Percentiles rank a stretch among this genome's conserved stretches.
Conservation (phyloP, 495 filamentous ascomycete genomes). For the Penicillium roqueforti region DNA sequence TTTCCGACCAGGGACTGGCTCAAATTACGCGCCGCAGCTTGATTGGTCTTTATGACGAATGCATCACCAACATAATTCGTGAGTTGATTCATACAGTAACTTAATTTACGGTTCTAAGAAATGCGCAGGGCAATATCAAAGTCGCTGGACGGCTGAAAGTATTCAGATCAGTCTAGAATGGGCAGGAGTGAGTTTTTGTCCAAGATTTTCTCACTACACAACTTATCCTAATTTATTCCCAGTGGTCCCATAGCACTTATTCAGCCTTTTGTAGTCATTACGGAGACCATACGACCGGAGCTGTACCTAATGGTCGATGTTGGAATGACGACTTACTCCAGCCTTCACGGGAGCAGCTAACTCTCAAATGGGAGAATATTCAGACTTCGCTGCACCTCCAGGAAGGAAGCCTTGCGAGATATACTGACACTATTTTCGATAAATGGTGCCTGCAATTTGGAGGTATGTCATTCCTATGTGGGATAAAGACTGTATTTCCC, state of each 20-base stretch:
- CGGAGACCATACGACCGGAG: conserved; percentile 15
- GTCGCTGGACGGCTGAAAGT: conserved; percentile 8
- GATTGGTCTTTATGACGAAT: too few relatives aligned
- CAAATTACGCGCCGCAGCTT: too few relatives aligned
- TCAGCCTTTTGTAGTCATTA: conserved; percentile 23
- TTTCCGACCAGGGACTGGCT: background rate
- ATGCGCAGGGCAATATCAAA: conserved; percentile 1
- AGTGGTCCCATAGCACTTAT: conserved; percentile 27
- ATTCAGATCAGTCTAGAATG: conserved; percentile 17
- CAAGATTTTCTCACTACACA: background rate
- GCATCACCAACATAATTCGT: too few relatives aligned
- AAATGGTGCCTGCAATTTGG: conserved; percentile 4
- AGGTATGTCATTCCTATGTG: background rate
- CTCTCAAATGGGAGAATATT: background rate
- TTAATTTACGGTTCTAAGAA: too few relatives aligned
- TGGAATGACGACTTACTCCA: conserved; percentile 23
- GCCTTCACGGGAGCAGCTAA: background rate
- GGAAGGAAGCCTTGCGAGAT: background rate
- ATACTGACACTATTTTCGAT: background rate
- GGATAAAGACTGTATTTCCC: too few relatives aligned
- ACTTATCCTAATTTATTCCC: background rate
- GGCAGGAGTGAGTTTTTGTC: conserved; percentile 22
- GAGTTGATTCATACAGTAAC: too few relatives aligned
- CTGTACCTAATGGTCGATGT: conserved; percentile 13
- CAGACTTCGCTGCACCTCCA: background rate